A percentile compares a stretch with the other conserved stretches of the same genome.
These are phyloP conservation scores for Pseudocercospora musae DNA, from an alignment of 2,329 filamentous ascomycete genomes.

Conservation along the genomic window DNA sequence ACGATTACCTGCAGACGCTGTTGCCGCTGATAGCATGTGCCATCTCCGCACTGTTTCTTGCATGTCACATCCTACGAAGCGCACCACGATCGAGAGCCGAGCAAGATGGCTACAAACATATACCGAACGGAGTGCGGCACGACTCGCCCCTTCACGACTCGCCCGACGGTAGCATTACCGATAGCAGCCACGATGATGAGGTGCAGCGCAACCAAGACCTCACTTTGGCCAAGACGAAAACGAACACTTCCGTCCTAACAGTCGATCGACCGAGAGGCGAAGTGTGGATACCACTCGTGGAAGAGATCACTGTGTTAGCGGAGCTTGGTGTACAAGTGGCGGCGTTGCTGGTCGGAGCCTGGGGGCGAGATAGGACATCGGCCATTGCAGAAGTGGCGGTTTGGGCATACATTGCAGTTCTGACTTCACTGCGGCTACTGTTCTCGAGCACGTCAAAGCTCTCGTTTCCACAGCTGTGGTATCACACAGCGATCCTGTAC, in stretches of 20 bases:
- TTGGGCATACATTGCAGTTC: conserved; percentile 76
- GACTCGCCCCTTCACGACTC: conserved; percentile 31
- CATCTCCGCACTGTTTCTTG: conserved; percentile 66
- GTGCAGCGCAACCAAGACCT: conserved; percentile 55
- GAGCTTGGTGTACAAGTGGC: conserved; percentile 67
- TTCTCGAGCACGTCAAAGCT: conserved; percentile 57
- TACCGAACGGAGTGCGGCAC: conserved; percentile 21
- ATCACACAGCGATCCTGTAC: conserved; percentile 86
- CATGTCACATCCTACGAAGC: conserved; percentile 54
- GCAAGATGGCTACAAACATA: conserved; percentile 51
- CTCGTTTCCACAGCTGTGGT: conserved; percentile 77
- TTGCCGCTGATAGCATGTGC: conserved; percentile 71
- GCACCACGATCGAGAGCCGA: conserved; percentile 27
- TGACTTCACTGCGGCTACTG: conserved; percentile 69
- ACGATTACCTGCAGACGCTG: conserved; percentile 73
- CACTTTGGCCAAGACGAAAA: conserved; percentile 55
- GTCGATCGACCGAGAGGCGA: conserved; percentile 75
- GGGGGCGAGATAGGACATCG: conserved; percentile 56
- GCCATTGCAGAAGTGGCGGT: conserved; percentile 65
- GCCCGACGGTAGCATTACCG: conserved; percentile 18
- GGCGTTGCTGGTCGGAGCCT: conserved; percentile 59
- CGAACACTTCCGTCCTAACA: conserved; percentile 56
- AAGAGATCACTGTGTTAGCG: conserved; percentile 70
- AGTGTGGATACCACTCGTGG: conserved; percentile 65
- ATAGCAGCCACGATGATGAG: conserved; percentile 49